Evolutionary conservation across 2,329 filamentous ascomycete species (phyloP).

Genomic region (Podosphaera fusca): DNA sequence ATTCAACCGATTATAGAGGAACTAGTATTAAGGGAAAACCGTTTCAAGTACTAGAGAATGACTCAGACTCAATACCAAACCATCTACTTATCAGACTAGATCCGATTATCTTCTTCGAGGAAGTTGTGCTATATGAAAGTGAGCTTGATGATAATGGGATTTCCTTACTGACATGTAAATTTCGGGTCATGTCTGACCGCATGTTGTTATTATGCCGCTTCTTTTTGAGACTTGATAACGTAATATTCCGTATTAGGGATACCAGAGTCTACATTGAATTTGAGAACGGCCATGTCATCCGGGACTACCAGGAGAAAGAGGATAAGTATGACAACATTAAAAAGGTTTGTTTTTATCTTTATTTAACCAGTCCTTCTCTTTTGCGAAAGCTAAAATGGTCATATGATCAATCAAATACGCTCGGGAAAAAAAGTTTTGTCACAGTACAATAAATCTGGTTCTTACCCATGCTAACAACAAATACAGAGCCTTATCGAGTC

Average conservation of each 20-base stretch:
- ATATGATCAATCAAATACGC: background rate
- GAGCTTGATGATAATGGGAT: slow-evolving; percentile 96
- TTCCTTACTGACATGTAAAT: slow-evolving; percentile 69
- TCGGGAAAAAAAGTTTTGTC: background rate
- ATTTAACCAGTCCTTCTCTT: background rate
- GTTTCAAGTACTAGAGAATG: slow-evolving; percentile 8
- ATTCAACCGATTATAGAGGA: slow-evolving; percentile 70
- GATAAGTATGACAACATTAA: slow-evolving; percentile 56
- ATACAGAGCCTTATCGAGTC: slow-evolving; percentile 25
- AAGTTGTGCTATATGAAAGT: slow-evolving; percentile 89
- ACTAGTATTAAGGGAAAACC: slow-evolving; percentile 24
- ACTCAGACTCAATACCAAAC: slow-evolving; percentile 41
- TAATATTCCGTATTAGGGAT: slow-evolving; percentile 68
- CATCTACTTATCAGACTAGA: slow-evolving; percentile 73
- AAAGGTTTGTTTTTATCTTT: slow-evolving; percentile 26
- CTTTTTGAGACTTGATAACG: slow-evolving; percentile 83
- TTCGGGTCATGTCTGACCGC: slow-evolving; percentile 75
- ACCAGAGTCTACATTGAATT: slow-evolving; percentile 88
- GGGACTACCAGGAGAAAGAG: slow-evolving; percentile 82
- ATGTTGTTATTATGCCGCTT: slow-evolving; percentile 68
- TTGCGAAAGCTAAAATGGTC: background rate
- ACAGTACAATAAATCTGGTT: background rate
- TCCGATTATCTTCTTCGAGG: slow-evolving; percentile 90
- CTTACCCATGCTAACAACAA: slow-evolving; percentile 7
- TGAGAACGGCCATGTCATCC: slow-evolving; percentile 48